phyloP scores from a whole-genome alignment of 129 eudicot species.

The Apium graveolens region DNA sequence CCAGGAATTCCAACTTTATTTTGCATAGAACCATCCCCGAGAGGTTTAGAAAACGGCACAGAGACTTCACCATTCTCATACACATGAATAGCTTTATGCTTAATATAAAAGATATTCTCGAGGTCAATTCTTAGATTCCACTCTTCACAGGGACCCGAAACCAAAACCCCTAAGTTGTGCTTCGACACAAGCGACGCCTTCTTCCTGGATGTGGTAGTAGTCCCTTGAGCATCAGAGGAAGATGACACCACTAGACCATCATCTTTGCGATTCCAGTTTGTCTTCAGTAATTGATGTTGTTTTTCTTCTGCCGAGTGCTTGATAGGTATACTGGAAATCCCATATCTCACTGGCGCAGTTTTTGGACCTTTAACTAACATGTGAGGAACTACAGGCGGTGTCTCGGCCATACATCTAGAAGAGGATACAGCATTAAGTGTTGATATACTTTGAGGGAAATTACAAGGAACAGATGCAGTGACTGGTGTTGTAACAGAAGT shows the following conservation, averaged over 20 bases:
- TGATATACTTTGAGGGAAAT: background rate
- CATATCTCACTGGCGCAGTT: background rate
- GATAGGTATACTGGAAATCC: constrained; percentile 13
- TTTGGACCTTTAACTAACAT: background rate
- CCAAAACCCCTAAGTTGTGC: constrained; percentile 32
- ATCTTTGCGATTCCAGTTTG: constrained; percentile 29
- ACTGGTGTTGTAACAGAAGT: background rate
- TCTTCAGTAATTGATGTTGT: constrained; percentile 20
- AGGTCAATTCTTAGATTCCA: constrained; percentile 11
- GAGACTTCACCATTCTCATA: constrained; percentile 16
- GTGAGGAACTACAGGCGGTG: background rate
- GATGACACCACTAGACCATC: constrained; percentile 41
- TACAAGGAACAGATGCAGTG: background rate
- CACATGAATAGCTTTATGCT: constrained; percentile 8
- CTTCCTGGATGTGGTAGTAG: background rate
- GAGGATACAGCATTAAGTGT: background rate
- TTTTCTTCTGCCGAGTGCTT: constrained; percentile 28
- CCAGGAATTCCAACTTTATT: constrained; percentile 4
- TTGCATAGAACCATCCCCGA: background rate
- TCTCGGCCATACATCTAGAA: background rate
- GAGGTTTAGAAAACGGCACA: constrained; percentile 2
- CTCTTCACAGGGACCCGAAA: constrained; percentile 19
- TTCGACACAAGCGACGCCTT: constrained; percentile 17
- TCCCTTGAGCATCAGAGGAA: constrained; percentile 25
- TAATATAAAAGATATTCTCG: constrained; percentile 8